A percentile compares a stretch with the other conserved stretches of the same genome.
These are phyloP conservation scores for Ascochyta viciae-villosae DNA, from an alignment of 2,329 filamentous ascomycete species.

Conservation along the genomic window DNA sequence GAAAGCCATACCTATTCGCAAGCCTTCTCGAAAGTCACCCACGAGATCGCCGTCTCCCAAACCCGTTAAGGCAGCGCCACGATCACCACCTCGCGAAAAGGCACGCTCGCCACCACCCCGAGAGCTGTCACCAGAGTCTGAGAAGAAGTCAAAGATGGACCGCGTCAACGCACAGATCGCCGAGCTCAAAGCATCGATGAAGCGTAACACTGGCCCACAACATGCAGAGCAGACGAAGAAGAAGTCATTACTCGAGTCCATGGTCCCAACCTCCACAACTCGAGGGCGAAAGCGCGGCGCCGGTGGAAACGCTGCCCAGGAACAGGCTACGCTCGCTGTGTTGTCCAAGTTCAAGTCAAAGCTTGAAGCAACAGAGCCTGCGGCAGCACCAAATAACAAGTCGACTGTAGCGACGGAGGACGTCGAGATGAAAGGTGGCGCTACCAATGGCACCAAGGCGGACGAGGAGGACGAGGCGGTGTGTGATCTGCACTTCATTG, in stretches of 20 bases:
- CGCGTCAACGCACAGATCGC: constrained; percentile 81
- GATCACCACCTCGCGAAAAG: constrained; percentile 26
- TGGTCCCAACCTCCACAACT: constrained; percentile 76
- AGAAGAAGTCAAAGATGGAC: constrained; percentile 61
- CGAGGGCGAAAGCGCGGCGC: constrained; percentile 73
- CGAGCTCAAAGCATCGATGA: constrained; percentile 82
- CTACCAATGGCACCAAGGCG: constrained; percentile 6
- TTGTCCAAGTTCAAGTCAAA: constrained; percentile 82
- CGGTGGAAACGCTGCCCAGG: constrained; percentile 60
- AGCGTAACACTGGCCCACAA: constrained; percentile 59
- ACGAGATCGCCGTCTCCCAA: constrained; percentile 35
- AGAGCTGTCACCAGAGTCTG: constrained; percentile 51
- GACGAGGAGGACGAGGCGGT: constrained; percentile 57
- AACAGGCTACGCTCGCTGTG: constrained; percentile 66
- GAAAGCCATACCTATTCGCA: constrained; percentile 44
- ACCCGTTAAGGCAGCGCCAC: constrained; percentile 19
- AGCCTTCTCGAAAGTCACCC: constrained; percentile 33
- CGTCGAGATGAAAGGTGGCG: constrained; percentile 21
- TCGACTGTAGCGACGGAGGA: constrained; percentile 26
- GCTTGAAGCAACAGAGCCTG: constrained; percentile 58
- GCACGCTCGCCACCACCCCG: constrained; percentile 37
- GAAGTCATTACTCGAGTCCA: constrained; percentile 71
- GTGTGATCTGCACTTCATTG: constrained; percentile 95
- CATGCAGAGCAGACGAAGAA: constrained; percentile 52
- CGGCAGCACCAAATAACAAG: constrained; percentile 49